phyloP scores from a whole-genome alignment of 192 early-diverging fungal species.

The Spizellomyces punctatus region DNA sequence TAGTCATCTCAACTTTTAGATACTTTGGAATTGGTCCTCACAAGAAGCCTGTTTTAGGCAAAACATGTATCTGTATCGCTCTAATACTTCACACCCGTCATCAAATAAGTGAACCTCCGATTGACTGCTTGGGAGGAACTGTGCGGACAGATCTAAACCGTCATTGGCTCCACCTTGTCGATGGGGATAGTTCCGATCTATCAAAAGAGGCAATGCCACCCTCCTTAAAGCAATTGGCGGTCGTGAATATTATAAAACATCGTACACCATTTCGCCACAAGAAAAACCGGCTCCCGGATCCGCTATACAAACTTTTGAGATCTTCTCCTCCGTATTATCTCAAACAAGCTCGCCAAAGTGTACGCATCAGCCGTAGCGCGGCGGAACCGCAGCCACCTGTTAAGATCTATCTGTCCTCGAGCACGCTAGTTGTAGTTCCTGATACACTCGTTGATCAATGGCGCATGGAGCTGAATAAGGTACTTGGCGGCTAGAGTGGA shows the following conservation, averaged over 20 bases:
- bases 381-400: background rate
- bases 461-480: slow-evolving; percentile 76
- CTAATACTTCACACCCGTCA: slow-evolving; percentile 64
- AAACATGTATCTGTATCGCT: slow-evolving; percentile 42
- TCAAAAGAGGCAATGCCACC: no score
- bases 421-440: slow-evolving; percentile 78
- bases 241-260: background rate
- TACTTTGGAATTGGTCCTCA: background rate
- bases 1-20: slow-evolving; percentile 64
- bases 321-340: slow-evolving; percentile 58
- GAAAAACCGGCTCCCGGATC: slow-evolving; percentile 46
- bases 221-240: slow-evolving; percentile 15
- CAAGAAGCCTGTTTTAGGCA: slow-evolving; percentile 1
- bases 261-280: slow-evolving; percentile 11
- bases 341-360: slow-evolving; percentile 33
- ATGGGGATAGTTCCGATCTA: background rate
- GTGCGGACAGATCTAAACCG: background rate
- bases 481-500: background rate
- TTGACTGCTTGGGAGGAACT: slow-evolving; percentile 25
- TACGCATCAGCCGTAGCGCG: background rate
- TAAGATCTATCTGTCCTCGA: slow-evolving; percentile 34
- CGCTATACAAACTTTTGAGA: slow-evolving; percentile 50
- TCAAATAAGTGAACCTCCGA: slow-evolving; percentile 54
- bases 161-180: background rate
- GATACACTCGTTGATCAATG: slow-evolving; percentile 78